These are phyloP conservation scores for Phylloporus sp. DNA, from an alignment of 768 basidiomycete genomes.

Conservation along the genomic window DNA sequence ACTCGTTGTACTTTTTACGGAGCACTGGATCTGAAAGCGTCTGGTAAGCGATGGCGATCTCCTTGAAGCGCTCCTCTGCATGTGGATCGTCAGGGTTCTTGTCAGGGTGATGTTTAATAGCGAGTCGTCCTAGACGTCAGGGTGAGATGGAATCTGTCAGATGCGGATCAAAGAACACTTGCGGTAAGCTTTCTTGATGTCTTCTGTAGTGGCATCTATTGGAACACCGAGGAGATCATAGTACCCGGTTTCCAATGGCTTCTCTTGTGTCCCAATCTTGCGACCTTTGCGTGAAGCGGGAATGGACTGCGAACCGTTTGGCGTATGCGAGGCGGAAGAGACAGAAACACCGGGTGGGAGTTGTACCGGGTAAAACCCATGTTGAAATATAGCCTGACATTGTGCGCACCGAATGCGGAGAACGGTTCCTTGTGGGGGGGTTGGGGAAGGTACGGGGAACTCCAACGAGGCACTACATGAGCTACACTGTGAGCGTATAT, in stretches of 20 bases:
- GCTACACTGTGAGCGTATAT: slow-evolving; percentile 60
- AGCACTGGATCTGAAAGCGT: slow-evolving; percentile 75
- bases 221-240: slow-evolving; percentile 82
- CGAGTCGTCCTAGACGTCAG: slow-evolving; percentile 56
- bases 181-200: slow-evolving; percentile 92
- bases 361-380: slow-evolving; percentile 68
- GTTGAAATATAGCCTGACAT: slow-evolving; percentile 57
- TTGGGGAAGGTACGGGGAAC: slow-evolving; percentile 61
- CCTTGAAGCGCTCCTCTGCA: slow-evolving; percentile 86
- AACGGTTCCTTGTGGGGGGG: slow-evolving; percentile 51
- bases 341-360: slow-evolving; percentile 33
- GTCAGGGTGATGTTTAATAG: slow-evolving; percentile 90
- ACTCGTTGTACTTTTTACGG: slow-evolving; percentile 87
- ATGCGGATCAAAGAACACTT: slow-evolving; percentile 9
- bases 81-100: slow-evolving; percentile 85
- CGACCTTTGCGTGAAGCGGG: slow-evolving; percentile 46
- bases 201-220: slow-evolving; percentile 71
- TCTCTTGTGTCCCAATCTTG: slow-evolving; percentile 86
- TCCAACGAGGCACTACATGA: slow-evolving; percentile 56
- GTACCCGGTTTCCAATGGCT: slow-evolving; percentile 86
- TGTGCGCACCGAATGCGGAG: slow-evolving; percentile 69
- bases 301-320: slow-evolving; percentile 18
- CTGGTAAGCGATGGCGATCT: slow-evolving; percentile 87
- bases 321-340: slow-evolving; percentile 13
- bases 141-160: background rate